phyloP scores from a whole-genome alignment of 2,329 filamentous ascomycete species.

The Dactylellina sp. region DNA sequence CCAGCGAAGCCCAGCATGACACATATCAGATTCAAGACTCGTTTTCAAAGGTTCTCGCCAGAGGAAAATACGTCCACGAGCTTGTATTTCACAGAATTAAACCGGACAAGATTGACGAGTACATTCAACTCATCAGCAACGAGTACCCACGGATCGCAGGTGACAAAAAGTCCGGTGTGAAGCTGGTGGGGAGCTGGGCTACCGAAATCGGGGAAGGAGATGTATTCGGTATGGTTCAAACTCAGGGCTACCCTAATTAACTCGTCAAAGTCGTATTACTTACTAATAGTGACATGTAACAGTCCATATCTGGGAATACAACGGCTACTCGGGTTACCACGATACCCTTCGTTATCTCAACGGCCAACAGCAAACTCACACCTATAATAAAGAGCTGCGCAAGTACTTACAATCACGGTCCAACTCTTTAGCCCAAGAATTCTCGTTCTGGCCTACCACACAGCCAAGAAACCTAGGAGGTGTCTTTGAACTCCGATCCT shows the following conservation, averaged over 20 bases:
- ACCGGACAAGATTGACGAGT: constrained; percentile 94
- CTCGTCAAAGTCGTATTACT: too few relatives aligned
- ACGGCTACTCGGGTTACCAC: constrained; percentile 88
- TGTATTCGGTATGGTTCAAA: constrained; percentile 79
- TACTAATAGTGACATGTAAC: constrained; percentile 26
- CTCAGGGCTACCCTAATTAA: too few relatives aligned
- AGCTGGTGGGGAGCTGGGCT: constrained; percentile 97
- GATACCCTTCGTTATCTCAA: constrained; percentile 87
- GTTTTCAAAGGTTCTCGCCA: constrained; percentile 92
- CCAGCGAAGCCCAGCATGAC: constrained; percentile 91
- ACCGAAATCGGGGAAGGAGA: constrained; percentile 98
- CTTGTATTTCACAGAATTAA: constrained; percentile 97
- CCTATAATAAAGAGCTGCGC: constrained; percentile 86
- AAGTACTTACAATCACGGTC: constrained; percentile 85
- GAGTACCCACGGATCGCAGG: constrained; percentile 94
- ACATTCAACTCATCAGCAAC: constrained; percentile 84
- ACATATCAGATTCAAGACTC: constrained; percentile 96
- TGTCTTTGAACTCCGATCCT: constrained; percentile 94
- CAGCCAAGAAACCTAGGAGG: constrained; percentile 89
- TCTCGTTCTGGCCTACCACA: constrained; percentile 98
- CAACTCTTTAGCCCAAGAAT: constrained; percentile 97
- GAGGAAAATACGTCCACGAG: constrained; percentile 98
- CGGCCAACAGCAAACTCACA: constrained; percentile 82
- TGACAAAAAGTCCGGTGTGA: constrained; percentile 88
- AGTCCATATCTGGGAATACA: constrained; percentile 99